These are phyloP conservation scores for Populus tremula DNA, from an alignment of 345 rosid genomes.

Conservation along the genomic window DNA sequence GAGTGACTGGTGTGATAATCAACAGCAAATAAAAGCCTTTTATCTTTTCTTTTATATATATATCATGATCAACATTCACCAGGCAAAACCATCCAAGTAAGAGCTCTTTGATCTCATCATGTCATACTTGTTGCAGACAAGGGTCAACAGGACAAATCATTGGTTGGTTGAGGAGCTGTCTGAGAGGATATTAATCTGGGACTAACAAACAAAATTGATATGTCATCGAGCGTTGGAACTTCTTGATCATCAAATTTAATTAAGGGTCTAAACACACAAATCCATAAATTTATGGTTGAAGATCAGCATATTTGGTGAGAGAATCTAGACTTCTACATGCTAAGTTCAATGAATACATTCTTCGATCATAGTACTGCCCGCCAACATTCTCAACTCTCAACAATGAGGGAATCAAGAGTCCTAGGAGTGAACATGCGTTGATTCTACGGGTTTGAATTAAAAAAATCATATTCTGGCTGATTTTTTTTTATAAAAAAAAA, in stretches of 20 bases:
- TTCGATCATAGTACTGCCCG: background rate
- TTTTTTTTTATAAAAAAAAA: too few species aligned
- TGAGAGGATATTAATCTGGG: background rate
- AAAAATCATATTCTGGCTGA: too few species aligned
- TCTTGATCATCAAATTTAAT: background rate
- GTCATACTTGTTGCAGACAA: conserved; percentile 25
- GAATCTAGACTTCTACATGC: background rate
- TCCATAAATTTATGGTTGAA: background rate
- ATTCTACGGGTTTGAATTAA: too few species aligned
- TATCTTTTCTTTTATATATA: background rate
- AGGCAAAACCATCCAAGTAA: conserved; percentile 37
- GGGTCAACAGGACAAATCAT: conserved; percentile 17
- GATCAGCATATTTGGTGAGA: background rate
- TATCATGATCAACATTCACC: background rate
- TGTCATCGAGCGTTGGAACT: background rate
- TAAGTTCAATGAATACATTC: too few species aligned
- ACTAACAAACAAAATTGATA: background rate
- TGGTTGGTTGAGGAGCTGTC: background rate
- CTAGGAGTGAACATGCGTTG: background rate
- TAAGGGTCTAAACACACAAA: background rate
- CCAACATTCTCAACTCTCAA: too few species aligned
- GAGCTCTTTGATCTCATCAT: conserved; percentile 21
- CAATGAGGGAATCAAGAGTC: too few species aligned
- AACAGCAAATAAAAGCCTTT: background rate
- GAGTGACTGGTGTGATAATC: background rate